phyloP scores from a whole-genome alignment of 805 yeast species.

The Candida mattraensis region DNA sequence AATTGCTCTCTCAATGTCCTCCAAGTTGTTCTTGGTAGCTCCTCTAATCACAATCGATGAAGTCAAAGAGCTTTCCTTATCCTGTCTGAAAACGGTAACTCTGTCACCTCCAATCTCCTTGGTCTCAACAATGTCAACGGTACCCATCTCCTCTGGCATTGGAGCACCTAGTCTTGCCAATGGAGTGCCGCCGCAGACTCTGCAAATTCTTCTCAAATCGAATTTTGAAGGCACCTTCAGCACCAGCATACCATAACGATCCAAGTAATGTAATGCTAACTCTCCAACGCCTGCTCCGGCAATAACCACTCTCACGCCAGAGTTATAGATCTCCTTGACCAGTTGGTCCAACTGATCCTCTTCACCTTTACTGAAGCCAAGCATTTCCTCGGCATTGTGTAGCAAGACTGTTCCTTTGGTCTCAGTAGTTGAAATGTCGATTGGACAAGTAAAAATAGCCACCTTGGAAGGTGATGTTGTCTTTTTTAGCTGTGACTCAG shows the following conservation, averaged over 20 bases:
- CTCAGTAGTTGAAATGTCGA: conserved; percentile 95
- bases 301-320: conserved; percentile 84
- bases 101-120: conserved; percentile 97
- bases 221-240: conserved; percentile 91
- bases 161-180: conserved; percentile 93
- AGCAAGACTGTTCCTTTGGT: conserved; percentile 96
- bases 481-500: conserved; percentile 86
- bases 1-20: conserved; percentile 94
- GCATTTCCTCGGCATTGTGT: conserved; percentile 96
- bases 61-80: conserved; percentile 65
- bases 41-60: conserved; percentile 94
- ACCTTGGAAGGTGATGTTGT: conserved; percentile 69
- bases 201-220: conserved; percentile 88
- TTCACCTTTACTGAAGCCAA: conserved; percentile 94
- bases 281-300: conserved; percentile 97
- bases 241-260: conserved; percentile 81
- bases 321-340: conserved; percentile 76
- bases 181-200: conserved; percentile 98
- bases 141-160: conserved; percentile 90
- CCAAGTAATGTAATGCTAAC: conserved; percentile 86
- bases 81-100: conserved; percentile 90
- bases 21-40: conserved; percentile 90
- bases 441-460: conserved; percentile 89
- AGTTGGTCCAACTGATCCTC: conserved; percentile 87
- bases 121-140: conserved; percentile 83